phyloP scores from a whole-genome alignment of 768 basidiomycete species.

The Suillus weaverae region DNA sequence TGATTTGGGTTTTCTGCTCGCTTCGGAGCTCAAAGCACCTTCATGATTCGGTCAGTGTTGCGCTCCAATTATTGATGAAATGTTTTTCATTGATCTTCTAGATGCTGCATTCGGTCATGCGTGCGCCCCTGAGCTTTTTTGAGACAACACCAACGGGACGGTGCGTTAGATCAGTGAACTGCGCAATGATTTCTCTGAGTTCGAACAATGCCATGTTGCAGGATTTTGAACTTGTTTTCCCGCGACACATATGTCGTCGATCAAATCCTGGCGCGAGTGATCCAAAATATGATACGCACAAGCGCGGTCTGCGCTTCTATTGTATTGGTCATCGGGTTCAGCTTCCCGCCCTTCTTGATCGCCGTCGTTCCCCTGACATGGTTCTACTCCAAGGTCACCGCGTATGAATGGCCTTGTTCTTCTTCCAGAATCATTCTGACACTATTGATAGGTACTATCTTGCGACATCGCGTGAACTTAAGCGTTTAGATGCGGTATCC shows the following conservation, averaged over 20 bases:
- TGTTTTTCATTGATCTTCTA: constrained; percentile 27
- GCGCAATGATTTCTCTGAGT: not conserved
- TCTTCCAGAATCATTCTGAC: not conserved
- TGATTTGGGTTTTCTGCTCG: constrained; percentile 79
- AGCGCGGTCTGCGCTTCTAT: constrained; percentile 58
- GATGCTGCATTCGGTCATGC: constrained; percentile 82
- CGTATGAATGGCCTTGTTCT: constrained; percentile 41
- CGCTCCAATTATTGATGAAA: not conserved
- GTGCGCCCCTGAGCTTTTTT: constrained; percentile 85
- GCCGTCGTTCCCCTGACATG: constrained; percentile 73
- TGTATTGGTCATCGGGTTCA: constrained; percentile 70
- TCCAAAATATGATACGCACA: constrained; percentile 71
- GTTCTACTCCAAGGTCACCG: constrained; percentile 81
- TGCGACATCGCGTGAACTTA: constrained; percentile 82
- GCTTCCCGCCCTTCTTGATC: constrained; percentile 81
- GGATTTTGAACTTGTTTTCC: constrained; percentile 89
- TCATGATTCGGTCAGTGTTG: constrained; percentile 66
- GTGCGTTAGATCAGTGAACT: constrained; percentile 35
- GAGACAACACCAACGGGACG: constrained; percentile 85
- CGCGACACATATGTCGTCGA: constrained; percentile 88
- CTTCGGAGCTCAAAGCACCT: constrained; percentile 71
- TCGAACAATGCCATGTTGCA: constrained; percentile 21
- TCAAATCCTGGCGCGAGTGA: constrained; percentile 72
- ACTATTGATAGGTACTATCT: constrained; percentile 69
- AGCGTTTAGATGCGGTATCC: constrained; percentile 85